phyloP scores from a whole-genome alignment of 1,139 yeast genomes.

The Diutina siamensis region DNA sequence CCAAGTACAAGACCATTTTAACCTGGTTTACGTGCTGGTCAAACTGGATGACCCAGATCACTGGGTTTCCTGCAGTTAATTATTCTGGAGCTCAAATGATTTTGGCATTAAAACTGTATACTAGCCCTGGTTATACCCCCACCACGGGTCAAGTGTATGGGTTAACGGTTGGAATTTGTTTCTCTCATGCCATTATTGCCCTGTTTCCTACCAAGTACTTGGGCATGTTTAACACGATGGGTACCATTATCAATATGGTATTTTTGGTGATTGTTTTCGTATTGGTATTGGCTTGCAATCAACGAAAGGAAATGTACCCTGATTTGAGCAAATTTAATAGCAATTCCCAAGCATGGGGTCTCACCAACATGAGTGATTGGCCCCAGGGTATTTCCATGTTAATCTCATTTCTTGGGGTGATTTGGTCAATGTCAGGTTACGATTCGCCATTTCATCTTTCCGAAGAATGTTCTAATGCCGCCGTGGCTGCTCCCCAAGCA shows the following conservation, averaged over 20 bases:
- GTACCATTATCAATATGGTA: slow-evolving; percentile 38
- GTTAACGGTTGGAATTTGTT: slow-evolving; percentile 39
- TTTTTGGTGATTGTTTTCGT: slow-evolving; percentile 46
- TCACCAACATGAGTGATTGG: slow-evolving; percentile 54
- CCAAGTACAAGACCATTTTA: slow-evolving; percentile 37
- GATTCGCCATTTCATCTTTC: slow-evolving; percentile 67
- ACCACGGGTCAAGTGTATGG: slow-evolving; percentile 40
- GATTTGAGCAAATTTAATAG: slow-evolving; percentile 37
- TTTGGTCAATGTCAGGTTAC: slow-evolving; percentile 72
- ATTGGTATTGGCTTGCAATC: slow-evolving; percentile 44
- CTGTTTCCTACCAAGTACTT: slow-evolving; percentile 44
- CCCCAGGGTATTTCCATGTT: slow-evolving; percentile 54
- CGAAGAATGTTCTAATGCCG: slow-evolving; percentile 61
- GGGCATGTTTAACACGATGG: slow-evolving; percentile 42
- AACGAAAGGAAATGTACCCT: slow-evolving; percentile 19
- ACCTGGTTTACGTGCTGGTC: slow-evolving; percentile 55
- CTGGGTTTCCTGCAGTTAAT: slow-evolving; percentile 52
- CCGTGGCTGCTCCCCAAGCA: slow-evolving; percentile 53
- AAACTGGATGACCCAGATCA: slow-evolving; percentile 44
- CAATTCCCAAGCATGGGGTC: slow-evolving; percentile 43
- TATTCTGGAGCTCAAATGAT: slow-evolving; percentile 52
- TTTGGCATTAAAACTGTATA: slow-evolving; percentile 31
- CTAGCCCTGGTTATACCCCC: slow-evolving; percentile 23
- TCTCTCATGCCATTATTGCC: slow-evolving; percentile 36
- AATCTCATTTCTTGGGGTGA: slow-evolving; percentile 51